phyloP scores from a whole-genome alignment of 176 grass and related monocot species.

The Triticum urartu region DNA sequence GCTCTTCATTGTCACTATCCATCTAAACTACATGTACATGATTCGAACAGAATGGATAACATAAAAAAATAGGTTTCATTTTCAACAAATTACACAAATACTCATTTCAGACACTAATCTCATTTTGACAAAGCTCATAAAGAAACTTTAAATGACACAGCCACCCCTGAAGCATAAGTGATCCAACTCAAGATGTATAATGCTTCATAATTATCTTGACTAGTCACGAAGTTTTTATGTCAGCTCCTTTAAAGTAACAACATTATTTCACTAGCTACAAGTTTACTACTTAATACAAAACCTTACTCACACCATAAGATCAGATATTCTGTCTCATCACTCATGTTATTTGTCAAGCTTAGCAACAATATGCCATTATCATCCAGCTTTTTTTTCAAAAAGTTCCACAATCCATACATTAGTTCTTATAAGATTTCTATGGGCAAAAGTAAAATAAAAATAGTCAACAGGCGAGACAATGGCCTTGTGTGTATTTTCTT shows the following conservation, averaged over 20 bases:
- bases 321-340: not conserved
- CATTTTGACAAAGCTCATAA: not conserved
- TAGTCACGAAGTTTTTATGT: not conserved
- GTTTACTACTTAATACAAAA: not conserved
- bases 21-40: slow-evolving; percentile 6
- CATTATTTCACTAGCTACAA: slow-evolving; percentile 19
- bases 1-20: not conserved
- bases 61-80: not conserved
- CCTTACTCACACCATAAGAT: not conserved
- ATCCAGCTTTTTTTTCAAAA: not conserved
- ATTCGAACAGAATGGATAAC: not conserved
- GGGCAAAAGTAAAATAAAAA: not conserved
- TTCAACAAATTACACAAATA: not conserved
- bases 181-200: not conserved
- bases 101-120: slow-evolving; percentile 6
- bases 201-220: not conserved
- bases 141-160: slow-evolving; percentile 1
- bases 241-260: not conserved
- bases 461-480: not conserved
- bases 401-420: slow-evolving; percentile 6
- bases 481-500: not conserved
- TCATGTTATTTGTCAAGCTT: slow-evolving; percentile 13
- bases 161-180: not conserved
- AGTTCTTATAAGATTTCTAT: not conserved
- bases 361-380: not conserved